A percentile compares a stretch with the other conserved stretches of the same genome.
These are phyloP conservation scores for Rhizoclosmatium sp. DNA, from an alignment of 192 early-diverging fungal species.

Conservation along the genomic window DNA sequence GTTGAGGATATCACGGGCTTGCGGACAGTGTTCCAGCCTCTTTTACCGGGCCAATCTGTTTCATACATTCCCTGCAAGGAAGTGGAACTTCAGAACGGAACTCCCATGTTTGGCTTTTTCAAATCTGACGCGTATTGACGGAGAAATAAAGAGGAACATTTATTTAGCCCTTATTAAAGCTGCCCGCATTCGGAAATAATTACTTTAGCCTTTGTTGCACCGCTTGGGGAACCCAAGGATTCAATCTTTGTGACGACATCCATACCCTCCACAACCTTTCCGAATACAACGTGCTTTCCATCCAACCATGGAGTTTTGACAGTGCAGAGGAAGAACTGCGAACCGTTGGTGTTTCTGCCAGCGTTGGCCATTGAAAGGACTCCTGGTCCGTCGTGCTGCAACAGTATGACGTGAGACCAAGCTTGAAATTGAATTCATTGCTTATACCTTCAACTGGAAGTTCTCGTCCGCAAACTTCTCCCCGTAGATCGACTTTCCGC, in stretches of 20 bases:
- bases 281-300: slow-evolving; percentile 62
- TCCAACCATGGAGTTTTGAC: slow-evolving; percentile 80
- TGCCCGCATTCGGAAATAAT: slow-evolving; percentile 4
- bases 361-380: slow-evolving; percentile 63
- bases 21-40: not conserved
- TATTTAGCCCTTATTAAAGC: not conserved
- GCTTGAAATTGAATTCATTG: no score
- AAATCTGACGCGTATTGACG: slow-evolving; percentile 8
- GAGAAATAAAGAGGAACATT: no score
- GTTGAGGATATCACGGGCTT: not conserved
- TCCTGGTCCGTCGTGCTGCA: slow-evolving; percentile 56
- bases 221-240: slow-evolving; percentile 30
- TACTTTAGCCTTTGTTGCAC: slow-evolving; percentile 36
- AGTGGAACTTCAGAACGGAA: not conserved
- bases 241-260: slow-evolving; percentile 72
- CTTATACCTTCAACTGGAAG: slow-evolving; percentile 66
- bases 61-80: not conserved
- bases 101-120: slow-evolving; percentile 19
- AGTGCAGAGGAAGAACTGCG: slow-evolving; percentile 86
- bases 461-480: slow-evolving; percentile 90
- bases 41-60: not conserved
- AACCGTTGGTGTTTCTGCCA: slow-evolving; percentile 54
- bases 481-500: slow-evolving; percentile 82
- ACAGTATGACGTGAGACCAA: no score
- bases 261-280: slow-evolving; percentile 55